Conservation (phyloP, 257 asterid species). For the Plantago elongata region DNA sequence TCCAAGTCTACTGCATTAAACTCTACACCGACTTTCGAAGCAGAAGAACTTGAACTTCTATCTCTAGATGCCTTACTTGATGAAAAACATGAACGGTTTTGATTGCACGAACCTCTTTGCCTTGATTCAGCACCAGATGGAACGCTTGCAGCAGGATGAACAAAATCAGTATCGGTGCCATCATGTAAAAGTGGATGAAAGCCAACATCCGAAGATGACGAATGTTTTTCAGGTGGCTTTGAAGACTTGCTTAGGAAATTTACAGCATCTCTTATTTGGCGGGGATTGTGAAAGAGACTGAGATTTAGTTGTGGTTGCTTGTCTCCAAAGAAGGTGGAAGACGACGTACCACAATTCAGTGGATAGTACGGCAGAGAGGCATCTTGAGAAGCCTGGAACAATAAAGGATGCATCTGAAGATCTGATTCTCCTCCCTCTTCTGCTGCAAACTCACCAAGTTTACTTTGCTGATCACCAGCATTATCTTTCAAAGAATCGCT, state of each 20-base stretch:
- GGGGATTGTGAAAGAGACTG: slow-evolving; percentile 69
- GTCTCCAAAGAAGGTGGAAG: slow-evolving; percentile 52
- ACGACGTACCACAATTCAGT: slow-evolving; percentile 28
- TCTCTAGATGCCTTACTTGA: slow-evolving; percentile 22
- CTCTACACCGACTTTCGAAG: slow-evolving; percentile 33
- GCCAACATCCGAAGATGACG: slow-evolving; percentile 41
- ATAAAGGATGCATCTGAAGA: slow-evolving; percentile 93
- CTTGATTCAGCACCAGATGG: slow-evolving; percentile 34
- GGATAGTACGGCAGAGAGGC: slow-evolving; percentile 52
- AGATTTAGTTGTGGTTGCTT: slow-evolving; percentile 71
- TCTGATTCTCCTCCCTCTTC: slow-evolving; percentile 53
- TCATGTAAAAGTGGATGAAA: slow-evolving; percentile 90
- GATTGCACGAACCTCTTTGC: slow-evolving; percentile 29
- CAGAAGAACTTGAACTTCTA: slow-evolving; percentile 34
- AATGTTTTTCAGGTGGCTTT: slow-evolving; percentile 39
- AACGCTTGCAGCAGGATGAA: slow-evolving; percentile 29
- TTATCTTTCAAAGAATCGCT: slow-evolving; percentile 22
- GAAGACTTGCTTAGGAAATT: slow-evolving; percentile 59
- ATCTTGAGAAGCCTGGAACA: slow-evolving; percentile 68
- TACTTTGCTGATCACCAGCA: slow-evolving; percentile 34
- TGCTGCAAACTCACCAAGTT: slow-evolving; percentile 27
- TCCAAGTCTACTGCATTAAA: slow-evolving; percentile 64
- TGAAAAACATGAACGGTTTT: slow-evolving; percentile 23
- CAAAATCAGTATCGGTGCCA: slow-evolving; percentile 27
- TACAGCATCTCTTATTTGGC: slow-evolving; percentile 56